A percentile compares a stretch with the other conserved stretches of the same genome.
phyloP scores from a whole-genome alignment of 805 yeast genomes.

The Saccharomycopsis fermentans region DNA sequence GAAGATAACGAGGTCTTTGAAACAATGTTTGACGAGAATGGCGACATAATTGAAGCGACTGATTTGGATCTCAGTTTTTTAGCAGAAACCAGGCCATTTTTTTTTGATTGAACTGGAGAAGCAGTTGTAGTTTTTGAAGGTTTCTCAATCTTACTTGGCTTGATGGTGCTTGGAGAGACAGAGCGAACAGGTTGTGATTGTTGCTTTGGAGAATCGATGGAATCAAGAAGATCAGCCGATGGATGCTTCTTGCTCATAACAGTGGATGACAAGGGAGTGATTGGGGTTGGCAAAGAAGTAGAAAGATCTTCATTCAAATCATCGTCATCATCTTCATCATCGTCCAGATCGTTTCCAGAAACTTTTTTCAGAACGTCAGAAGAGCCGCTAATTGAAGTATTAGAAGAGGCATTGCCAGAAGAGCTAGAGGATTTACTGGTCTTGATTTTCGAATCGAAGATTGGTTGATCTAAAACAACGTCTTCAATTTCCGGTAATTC shows the following conservation, averaged over 20 bases:
- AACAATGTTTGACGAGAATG: neutral
- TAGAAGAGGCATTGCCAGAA: neutral
- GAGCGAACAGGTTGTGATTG: neutral
- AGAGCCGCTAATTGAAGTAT: neutral
- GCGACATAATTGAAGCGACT: neutral
- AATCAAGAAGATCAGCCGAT: neutral
- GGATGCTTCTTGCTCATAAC: neutral
- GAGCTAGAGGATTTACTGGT: neutral
- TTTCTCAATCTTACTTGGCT: neutral
- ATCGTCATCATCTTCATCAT: neutral
- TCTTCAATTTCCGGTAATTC: conserved; percentile 13
- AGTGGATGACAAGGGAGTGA: neutral
- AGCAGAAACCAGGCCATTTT: neutral
- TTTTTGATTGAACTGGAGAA: neutral
- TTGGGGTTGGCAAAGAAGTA: neutral
- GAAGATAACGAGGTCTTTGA: neutral
- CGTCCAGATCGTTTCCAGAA: neutral
- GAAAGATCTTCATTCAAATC: neutral
- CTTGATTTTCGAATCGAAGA: conserved; percentile 4
- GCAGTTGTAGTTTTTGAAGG: neutral
- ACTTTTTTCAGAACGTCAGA: neutral
- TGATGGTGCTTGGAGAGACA: neutral
- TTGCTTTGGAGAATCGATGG: neutral
- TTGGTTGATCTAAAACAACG: conserved; percentile 12
- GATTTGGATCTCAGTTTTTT: neutral